Evolutionary conservation across 352 stramenopile species (phyloP).

Genomic region (Thraustotheca clavata): DNA sequence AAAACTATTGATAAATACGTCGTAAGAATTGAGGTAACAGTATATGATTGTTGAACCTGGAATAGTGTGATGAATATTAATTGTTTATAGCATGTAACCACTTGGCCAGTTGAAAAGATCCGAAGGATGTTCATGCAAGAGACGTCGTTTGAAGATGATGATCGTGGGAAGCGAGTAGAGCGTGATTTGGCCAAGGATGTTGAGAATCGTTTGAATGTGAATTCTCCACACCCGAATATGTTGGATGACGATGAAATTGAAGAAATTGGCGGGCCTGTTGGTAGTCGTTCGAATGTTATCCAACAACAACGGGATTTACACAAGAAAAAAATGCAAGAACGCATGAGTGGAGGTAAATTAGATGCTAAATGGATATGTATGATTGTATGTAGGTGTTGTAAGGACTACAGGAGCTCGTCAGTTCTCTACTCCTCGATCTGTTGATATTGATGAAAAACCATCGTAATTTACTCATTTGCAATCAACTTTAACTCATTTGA

Average conservation of each 20-base stretch:
- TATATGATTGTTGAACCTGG: no score
- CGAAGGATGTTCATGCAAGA: slow-evolving; percentile 80
- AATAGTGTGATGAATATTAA: not conserved
- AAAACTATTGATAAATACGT: no score
- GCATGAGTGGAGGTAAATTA: slow-evolving; percentile 66
- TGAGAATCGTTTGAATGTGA: slow-evolving; percentile 52
- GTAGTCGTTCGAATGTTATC: slow-evolving; percentile 65
- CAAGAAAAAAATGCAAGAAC: slow-evolving; percentile 82
- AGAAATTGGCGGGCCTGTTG: slow-evolving; percentile 39
- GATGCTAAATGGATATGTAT: no score
- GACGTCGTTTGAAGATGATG: slow-evolving; percentile 61
- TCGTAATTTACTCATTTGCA: slow-evolving; percentile 36
- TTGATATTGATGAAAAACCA: slow-evolving; percentile 73
- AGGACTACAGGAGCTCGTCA: slow-evolving; percentile 64
- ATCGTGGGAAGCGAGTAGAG: slow-evolving; percentile 18
- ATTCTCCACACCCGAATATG: slow-evolving; percentile 53
- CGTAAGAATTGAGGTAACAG: no score
- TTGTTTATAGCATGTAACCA: not conserved
- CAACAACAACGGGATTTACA: slow-evolving; percentile 78
- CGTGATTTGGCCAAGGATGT: slow-evolving; percentile 40
- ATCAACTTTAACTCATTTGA: not conserved
- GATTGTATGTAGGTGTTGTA: slow-evolving; percentile 43
- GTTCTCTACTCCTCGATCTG: slow-evolving; percentile 60
- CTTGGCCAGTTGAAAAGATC: not conserved
- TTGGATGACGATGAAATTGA: slow-evolving; percentile 75